Conservation (phyloP, 2,329 filamentous ascomycete genomes). For the Diaporthe aspalathi region DNA sequence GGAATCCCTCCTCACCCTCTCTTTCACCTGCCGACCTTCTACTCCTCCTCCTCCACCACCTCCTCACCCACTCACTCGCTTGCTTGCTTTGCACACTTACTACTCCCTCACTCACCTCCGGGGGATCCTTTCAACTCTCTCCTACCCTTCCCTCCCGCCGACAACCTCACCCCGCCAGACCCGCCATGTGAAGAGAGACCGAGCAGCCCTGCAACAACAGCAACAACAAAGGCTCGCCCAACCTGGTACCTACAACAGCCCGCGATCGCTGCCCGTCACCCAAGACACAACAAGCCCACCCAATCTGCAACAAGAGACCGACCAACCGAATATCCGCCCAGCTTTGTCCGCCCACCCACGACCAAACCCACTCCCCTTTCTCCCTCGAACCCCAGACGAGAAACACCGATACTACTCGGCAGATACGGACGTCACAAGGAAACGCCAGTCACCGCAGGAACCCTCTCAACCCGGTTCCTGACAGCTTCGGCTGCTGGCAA, state of each 20-base stretch:
- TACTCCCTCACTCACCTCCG: slow-evolving; percentile 22
- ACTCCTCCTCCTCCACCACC: background rate
- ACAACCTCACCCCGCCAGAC: background rate
- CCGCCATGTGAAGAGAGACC: slow-evolving; percentile 38
- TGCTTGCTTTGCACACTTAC: background rate
- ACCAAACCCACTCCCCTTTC: background rate
- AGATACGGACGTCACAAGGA: slow-evolving; percentile 9
- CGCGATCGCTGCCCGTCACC: slow-evolving; percentile 29
- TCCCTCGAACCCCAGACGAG: background rate
- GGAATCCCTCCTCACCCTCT: slow-evolving; percentile 30
- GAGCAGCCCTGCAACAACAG: slow-evolving; percentile 21
- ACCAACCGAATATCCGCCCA: background rate
- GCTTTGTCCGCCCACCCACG: slow-evolving; percentile 14
- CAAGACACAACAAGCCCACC: slow-evolving; percentile 23
- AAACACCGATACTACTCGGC: background rate
- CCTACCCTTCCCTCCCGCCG: background rate
- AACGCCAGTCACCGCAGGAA: slow-evolving; percentile 2
- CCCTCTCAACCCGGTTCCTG: slow-evolving; percentile 38
- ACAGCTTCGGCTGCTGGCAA: slow-evolving; percentile 40
- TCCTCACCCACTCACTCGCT: slow-evolving; percentile 19
- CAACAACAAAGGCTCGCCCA: slow-evolving; percentile 18
- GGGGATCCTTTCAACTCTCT: slow-evolving; percentile 2
- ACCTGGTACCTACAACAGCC: slow-evolving; percentile 23
- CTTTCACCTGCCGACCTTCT: slow-evolving; percentile 24
- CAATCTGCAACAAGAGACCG: slow-evolving; percentile 12